A percentile compares a stretch with the other conserved stretches of the same genome.
These are phyloP conservation scores for Acmispon strigosus DNA, from an alignment of 306 rosid species.

Conservation along the genomic window DNA sequence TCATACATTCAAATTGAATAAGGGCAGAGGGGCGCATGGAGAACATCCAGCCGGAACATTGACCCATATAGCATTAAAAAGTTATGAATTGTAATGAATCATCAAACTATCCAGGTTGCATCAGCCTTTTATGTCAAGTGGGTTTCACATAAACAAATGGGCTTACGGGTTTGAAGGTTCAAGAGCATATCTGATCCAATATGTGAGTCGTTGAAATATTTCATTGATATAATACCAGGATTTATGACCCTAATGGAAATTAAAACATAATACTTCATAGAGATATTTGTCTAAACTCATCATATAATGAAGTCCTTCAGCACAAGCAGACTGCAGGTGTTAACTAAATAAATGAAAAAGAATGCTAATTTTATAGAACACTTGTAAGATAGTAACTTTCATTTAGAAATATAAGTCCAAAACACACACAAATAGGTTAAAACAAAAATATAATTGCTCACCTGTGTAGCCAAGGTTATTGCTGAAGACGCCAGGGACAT, in stretches of 20 bases:
- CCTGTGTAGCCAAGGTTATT: conserved; percentile 74
- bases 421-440: not conserved
- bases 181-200: not conserved
- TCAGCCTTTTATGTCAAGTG: not conserved
- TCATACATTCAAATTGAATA: not conserved
- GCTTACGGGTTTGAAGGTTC: not conserved
- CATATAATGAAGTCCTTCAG: not conserved
- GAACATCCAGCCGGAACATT: not conserved
- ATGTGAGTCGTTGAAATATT: not conserved
- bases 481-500: conserved; percentile 36
- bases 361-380: not conserved
- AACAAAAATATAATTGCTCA: conserved; percentile 25
- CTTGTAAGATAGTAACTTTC: not conserved
- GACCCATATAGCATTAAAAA: not conserved
- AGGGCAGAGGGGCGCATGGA: not conserved
- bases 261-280: not conserved
- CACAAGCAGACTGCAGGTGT: not conserved
- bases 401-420: not conserved
- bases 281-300: not conserved
- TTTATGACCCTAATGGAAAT: not conserved
- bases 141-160: not conserved
- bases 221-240: too few relatives aligned
- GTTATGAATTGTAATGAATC: not conserved
- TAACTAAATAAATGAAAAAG: conserved; percentile 7
- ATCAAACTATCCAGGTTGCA: not conserved